Evolutionary conservation across 495 filamentous ascomycete species (phyloP).

Genomic region (Lasiosphaeris hirsuta): DNA sequence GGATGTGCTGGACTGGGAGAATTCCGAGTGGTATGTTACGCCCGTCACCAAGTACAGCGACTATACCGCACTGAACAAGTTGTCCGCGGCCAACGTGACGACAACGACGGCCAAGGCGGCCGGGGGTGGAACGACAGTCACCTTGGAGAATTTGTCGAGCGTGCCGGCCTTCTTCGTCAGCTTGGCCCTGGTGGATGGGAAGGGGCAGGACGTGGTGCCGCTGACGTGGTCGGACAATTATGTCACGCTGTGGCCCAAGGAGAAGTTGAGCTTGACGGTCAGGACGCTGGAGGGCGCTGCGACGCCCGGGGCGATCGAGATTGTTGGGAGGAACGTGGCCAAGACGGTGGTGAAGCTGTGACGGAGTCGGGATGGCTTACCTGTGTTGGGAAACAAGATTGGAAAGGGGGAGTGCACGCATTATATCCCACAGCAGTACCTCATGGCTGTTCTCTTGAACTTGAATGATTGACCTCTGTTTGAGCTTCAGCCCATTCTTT

Average conservation of each 20-base stretch:
- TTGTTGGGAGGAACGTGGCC: constrained; percentile 24
- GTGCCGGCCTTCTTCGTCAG: constrained; percentile 57
- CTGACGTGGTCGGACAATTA: constrained; percentile 63
- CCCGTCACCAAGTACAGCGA: constrained; percentile 54
- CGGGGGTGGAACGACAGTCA: constrained; percentile 19
- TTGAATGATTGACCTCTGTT: too few relatives aligned
- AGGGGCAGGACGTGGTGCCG: constrained; percentile 45
- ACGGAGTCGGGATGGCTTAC: not conserved
- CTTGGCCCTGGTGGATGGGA: constrained; percentile 43
- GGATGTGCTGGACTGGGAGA: constrained; percentile 54
- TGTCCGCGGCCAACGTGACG: constrained; percentile 38
- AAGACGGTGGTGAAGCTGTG: constrained; percentile 7
- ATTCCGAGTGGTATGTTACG: constrained; percentile 57
- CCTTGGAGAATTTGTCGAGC: constrained; percentile 50
- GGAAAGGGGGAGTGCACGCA: too few relatives aligned
- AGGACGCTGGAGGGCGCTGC: not conserved
- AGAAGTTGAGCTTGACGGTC: constrained; percentile 37
- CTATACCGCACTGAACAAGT: constrained; percentile 44
- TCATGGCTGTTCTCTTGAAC: too few relatives aligned
- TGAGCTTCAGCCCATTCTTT: constrained; percentile 35
- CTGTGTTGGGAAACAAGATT: too few relatives aligned
- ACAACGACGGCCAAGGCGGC: constrained; percentile 16
- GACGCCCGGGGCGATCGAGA: constrained; percentile 7
- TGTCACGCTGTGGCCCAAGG: constrained; percentile 56
- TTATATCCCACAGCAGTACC: too few relatives aligned